phyloP scores from a whole-genome alignment of 73 alveolate species.

The Paramecium pentaurelia region DNA sequence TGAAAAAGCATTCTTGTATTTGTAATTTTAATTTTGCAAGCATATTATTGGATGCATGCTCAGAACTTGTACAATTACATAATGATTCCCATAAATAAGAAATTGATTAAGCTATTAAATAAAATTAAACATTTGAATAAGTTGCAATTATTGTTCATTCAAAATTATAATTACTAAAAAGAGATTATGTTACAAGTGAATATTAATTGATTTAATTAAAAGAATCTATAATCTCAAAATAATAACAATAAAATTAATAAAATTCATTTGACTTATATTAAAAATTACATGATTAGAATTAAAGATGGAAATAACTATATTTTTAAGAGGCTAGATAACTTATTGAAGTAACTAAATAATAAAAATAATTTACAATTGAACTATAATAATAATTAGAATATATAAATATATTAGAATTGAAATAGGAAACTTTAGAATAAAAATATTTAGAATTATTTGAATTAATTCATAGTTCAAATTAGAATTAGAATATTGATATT shows the following conservation, averaged over 20 bases:
- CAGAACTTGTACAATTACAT: background rate
- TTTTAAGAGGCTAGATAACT: conserved; percentile 44
- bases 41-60: conserved; percentile 24
- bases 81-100: conserved; percentile 27
- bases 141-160: background rate
- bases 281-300: conserved; percentile 28
- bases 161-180: background rate
- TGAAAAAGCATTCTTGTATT: conserved; percentile 33
- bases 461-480: background rate
- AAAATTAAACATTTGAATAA: conserved; percentile 22
- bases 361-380: background rate
- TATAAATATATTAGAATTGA: background rate
- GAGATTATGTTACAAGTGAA: conserved; percentile 25
- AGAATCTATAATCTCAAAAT: background rate
- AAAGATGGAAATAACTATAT: conserved; percentile 16
- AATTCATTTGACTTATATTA: background rate
- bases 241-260: background rate
- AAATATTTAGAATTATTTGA: conserved; percentile 5
- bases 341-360: background rate
- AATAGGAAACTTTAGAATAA: background rate
- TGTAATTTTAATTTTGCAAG: background rate
- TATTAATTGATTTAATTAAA: background rate
- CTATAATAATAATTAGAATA: background rate
- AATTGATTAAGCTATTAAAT: conserved; percentile 14
- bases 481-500: background rate